Base-by-base conservation (phyloP, 2,329 filamentous ascomycete genomes). In the Penicillium sp. region DNA sequence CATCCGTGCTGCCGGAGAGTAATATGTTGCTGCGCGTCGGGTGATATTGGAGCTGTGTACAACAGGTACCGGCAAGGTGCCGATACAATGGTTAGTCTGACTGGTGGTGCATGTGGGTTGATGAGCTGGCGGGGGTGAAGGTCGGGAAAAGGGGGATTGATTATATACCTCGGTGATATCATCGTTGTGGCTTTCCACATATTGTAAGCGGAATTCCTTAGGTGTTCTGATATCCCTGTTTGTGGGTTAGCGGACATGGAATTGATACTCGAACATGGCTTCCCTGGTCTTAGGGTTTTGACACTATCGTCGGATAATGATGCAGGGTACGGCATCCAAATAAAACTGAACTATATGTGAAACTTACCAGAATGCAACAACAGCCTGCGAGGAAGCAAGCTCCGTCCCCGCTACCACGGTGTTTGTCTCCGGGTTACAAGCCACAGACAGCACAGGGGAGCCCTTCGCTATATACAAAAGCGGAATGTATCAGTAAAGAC, bases 1-100 rank as follows among this genome's bases (percentile, higher is more conserved):
- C 81, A 59, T 85, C 82, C 16, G 82, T 84, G 60, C 80, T 81
- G 33, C 79, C 80, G 10, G 80, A 82, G 1, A 85, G 73, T 4
- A 84, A 72, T 16, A 80, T 65, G 31, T 75, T 74, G 14, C 73
- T 73, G n/a, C 74, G 73, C 11, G 67, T 72, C 18, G 78, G 77
- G 62, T 81, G 78, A 54, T 77, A 75, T 65, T 76, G 70, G 12
- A 81, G 69, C 65, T 75, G 55, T 52, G 38, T 50, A 45, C 25
- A 25, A 45, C 16, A 25, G 42, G 27, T 38, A 46, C 25, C 39
- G 16, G 37, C 22, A 46, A 33, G 37, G 34, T 27, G 41, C 28
- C 39, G 33, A 45, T 38, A 12, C 28, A 37, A 45, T 45, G 42
- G 31, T 60, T 50, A 56, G 45, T 49, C 37, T 45, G 41, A 34